Conservation (phyloP, 2,329 filamentous ascomycete species). For the Dothistroma septosporum region DNA sequence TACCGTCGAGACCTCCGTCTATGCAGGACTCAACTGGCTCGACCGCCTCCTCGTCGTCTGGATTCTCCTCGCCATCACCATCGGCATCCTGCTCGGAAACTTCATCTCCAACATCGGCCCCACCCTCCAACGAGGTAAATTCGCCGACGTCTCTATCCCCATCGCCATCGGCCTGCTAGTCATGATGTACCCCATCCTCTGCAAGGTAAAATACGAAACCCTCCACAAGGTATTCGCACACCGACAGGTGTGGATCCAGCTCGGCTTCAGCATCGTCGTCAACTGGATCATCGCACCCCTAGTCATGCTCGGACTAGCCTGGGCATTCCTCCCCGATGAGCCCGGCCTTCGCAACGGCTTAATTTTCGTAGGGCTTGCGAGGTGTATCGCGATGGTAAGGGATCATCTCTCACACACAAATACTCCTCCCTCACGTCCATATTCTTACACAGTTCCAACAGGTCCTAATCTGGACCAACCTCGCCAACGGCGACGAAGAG, state of each 20-base stretch:
- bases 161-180: constrained; percentile 75
- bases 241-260: constrained; percentile 68
- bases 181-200: constrained; percentile 94
- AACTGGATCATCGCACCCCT: constrained; percentile 84
- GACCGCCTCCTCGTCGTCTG: constrained; percentile 49
- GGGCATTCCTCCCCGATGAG: constrained; percentile 55
- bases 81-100: constrained; percentile 73
- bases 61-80: constrained; percentile 74
- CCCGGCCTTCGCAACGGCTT: constrained; percentile 55
- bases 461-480: constrained; percentile 69
- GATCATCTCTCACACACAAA: neutral
- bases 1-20: constrained; percentile 29
- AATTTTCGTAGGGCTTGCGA: constrained; percentile 75
- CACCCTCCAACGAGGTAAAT: constrained; percentile 64
- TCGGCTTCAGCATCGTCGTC: constrained; percentile 69
- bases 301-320: constrained; percentile 64
- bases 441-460: neutral
- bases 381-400: constrained; percentile 78
- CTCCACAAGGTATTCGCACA: constrained; percentile 63
- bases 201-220: constrained; percentile 76
- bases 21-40: constrained; percentile 39
- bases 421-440: too few relatives aligned
- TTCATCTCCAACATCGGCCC: constrained; percentile 61
- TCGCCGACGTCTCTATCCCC: constrained; percentile 66
- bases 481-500: constrained; percentile 71